Evolutionary conservation across 805 yeast genomes (phyloP), one percentile per base, ranked within the genome.

Genomic region (Candida chauliodis): DNA sequence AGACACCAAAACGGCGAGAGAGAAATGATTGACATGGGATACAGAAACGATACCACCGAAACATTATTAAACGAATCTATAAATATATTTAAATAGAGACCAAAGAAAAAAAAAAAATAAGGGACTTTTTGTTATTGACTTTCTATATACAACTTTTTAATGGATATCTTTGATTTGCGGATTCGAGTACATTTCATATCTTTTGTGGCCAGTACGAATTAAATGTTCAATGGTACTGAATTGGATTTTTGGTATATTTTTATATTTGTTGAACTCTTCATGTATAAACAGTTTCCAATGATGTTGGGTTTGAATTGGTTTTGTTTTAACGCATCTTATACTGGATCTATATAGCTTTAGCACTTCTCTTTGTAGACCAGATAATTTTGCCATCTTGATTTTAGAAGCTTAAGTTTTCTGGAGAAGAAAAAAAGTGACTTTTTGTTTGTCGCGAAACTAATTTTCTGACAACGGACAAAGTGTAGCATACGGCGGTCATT

Each of bases 151-250:
- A 38, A 30, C 20, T 15, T 8, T 33, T 37, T 35, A 53, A 37
- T 50, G 72, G 23, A 87, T 81, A 50, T 87, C 84, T 45, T 81
- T 83, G 23, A 90, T 79, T 37, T 75, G 79, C 1, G 85, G 79
- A 45, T 78, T 75, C 48, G 82, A 76, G 48, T 80, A 84, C 77
- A 81, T 76, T 45, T 88, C 95, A 35, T 74, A 68, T 51, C 84
- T 69, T 52, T 81, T 78, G 44, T 75, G 69, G 3, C 98, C 98
- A 3, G 75, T 71, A 42, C 98, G 69, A 28, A 90, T 59, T 26
- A 91, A 67, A 59, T 90, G 89, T 56, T 90, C 98, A 30, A 90
- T 79, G 1, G 95, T 84, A 30, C 82, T 71, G 56, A 90, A 90
- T 47, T 87, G 95, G 49, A 85, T 82, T 56, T 84, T 81, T 25